Evolutionary conservation across 1,139 yeast genomes (phyloP), one percentile per base, ranked within the genome.

Genomic region (Saccharomycopsis hybrid): DNA sequence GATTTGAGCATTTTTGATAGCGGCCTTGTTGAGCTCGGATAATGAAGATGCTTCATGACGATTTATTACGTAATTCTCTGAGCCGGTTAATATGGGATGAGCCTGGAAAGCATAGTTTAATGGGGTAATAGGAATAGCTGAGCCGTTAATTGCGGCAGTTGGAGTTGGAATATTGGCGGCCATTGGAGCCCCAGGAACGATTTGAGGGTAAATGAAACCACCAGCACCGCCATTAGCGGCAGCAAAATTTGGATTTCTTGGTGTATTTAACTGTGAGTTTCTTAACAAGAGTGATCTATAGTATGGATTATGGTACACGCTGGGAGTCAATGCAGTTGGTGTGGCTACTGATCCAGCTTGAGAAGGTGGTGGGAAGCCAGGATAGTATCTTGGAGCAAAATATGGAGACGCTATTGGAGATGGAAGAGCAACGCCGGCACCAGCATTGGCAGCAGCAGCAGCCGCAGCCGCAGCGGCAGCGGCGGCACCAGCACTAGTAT

Each of bases 341-440:
- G 39, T 30, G 7, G 51, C 44, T 7, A 47, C 45, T 29, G 53
- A 25, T 31, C 35, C 39, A 4, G 27, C 18, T 18, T 18, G 18
- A 18, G 18, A 18, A 18, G 18, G 18, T 18, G 18, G 18, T 3
- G 48, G 38, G n/a, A 44, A n/a, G 27, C 30, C 45, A 27, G 54
- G 53, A 43, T 50, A 51, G 31, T 52, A 52, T 43, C 55, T 41
- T n/a, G 55, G 55, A 13, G 55, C 55, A 41, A 50, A 47, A 27
- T 35, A 48, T 3, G 55, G 49, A 9, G 54, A 40, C 3, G 46
- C 41, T 31, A 50, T 36, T 5, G 55, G 52, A 7, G 50, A 46
- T 7, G 46, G 57, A 51, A 55, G 57, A 54, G 49, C 55, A 52
- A 49, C 49, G 52, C 41, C 49, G 51, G 38, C 59, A 54, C 46